Evolutionary conservation across 2,329 filamentous ascomycete species (phyloP).

Genomic region (Cadophora luteo-olivacea): DNA sequence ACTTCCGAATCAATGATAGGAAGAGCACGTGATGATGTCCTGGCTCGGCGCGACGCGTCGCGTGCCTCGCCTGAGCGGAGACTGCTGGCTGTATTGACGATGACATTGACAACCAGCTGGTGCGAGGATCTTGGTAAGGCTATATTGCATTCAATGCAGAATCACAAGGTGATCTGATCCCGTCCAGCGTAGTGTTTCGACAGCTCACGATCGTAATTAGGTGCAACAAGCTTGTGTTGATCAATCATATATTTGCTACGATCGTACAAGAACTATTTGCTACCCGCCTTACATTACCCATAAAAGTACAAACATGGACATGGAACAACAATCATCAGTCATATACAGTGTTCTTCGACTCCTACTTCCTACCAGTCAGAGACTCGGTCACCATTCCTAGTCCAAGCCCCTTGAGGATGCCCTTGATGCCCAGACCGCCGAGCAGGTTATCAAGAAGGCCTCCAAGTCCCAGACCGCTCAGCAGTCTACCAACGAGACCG

Average conservation of each 20-base stretch:
- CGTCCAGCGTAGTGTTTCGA: too few relatives aligned
- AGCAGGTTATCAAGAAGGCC: slow-evolving; percentile 81
- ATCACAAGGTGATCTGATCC: too few relatives aligned
- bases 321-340: background rate
- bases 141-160: too few relatives aligned
- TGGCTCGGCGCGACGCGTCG: too few relatives aligned
- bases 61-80: too few relatives aligned
- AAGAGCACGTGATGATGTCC: too few relatives aligned
- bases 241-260: background rate
- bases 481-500: slow-evolving; percentile 79
- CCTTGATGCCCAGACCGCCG: slow-evolving; percentile 77
- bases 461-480: slow-evolving; percentile 79
- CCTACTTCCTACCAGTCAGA: slow-evolving; percentile 54
- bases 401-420: slow-evolving; percentile 77
- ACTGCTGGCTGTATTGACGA: too few relatives aligned
- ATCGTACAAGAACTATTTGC: background rate
- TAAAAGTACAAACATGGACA: background rate
- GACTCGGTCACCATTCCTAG: slow-evolving; percentile 55
- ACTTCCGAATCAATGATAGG: too few relatives aligned
- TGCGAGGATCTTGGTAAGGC: too few relatives aligned
- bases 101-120: too few relatives aligned
- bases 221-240: background rate
- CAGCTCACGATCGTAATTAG: background rate
- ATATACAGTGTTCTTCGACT: background rate
- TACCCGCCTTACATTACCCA: background rate